These are phyloP conservation scores for Anacardium occidentale DNA, from an alignment of 345 rosid species.

Conservation along the genomic window DNA sequence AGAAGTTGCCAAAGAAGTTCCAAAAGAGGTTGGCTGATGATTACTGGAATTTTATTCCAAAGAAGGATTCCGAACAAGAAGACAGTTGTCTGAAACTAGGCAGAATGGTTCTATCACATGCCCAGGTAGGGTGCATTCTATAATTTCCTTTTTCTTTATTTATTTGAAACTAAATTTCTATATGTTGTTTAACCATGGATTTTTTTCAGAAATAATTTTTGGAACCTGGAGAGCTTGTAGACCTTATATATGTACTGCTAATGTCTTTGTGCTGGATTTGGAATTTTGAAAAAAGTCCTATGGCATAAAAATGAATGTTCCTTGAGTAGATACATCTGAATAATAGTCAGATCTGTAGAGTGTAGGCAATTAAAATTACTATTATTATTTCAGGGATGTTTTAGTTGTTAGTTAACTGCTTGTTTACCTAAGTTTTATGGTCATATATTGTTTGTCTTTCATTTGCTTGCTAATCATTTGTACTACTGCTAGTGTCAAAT, in stretches of 20 bases:
- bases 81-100: constrained; percentile 46
- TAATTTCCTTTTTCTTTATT: not conserved
- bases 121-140: constrained; percentile 52
- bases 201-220: not conserved
- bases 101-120: constrained; percentile 61
- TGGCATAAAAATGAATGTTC: not conserved
- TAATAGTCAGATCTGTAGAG: not conserved
- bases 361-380: not conserved
- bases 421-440: not conserved
- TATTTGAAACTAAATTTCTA: not conserved
- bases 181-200: not conserved
- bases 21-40: constrained; percentile 44
- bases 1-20: constrained; percentile 35
- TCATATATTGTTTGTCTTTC: no score
- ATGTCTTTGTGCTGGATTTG: not conserved
- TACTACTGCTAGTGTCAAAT: no score
- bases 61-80: constrained; percentile 50
- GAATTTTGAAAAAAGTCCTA: not conserved
- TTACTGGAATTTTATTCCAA: constrained; percentile 73
- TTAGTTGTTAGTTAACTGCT: not conserved
- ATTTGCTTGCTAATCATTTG: no score
- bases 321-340: not conserved
- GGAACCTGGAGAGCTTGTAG: not conserved
- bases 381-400: not conserved
- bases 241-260: not conserved